Percentiles rank a stretch among this genome's conserved stretches.
phyloP scores from a whole-genome alignment of 2,329 filamentous ascomycete species.

The Coniochaeta pulveracea region DNA sequence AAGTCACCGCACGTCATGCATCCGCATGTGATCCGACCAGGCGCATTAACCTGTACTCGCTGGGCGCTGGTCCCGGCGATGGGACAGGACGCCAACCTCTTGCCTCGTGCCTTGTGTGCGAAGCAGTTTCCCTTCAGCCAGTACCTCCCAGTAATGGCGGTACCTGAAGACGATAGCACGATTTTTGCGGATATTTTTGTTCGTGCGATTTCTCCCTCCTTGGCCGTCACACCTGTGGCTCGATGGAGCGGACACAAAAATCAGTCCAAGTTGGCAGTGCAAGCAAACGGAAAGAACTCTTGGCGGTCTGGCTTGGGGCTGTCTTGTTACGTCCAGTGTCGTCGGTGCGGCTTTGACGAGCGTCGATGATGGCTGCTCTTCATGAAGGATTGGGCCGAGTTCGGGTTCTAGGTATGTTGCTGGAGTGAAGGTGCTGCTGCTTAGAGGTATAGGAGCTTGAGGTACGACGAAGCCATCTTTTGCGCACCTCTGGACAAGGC shows the following conservation, averaged over 20 bases:
- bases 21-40: conserved; percentile 39
- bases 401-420: conserved; percentile 5
- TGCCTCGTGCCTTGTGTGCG: conserved; percentile 14
- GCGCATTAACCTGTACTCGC: conserved; percentile 41
- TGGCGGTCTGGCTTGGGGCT: conserved; percentile 10
- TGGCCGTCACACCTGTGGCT: conserved; percentile 19
- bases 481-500: too few relatives aligned
- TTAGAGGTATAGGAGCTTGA: conserved; percentile 1
- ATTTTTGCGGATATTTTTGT: conserved; percentile 97
- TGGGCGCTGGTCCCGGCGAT: conserved; percentile 28
- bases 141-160: conserved; percentile 19
- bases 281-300: conserved; percentile 61
- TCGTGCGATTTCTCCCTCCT: conserved; percentile 61
- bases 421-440: conserved; percentile 9
- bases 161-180: conserved; percentile 50
- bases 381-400: conserved; percentile 12
- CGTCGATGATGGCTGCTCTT: conserved; percentile 11
- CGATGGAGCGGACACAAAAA: conserved; percentile 82
- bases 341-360: conserved; percentile 17
- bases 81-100: conserved; percentile 35
- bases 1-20: conserved; percentile 31
- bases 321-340: conserved; percentile 9
- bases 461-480: too few relatives aligned
- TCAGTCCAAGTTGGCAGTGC: conserved; percentile 82
- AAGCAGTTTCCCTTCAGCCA: neutral